Evolutionary conservation across 805 yeast species (phyloP).

Genomic region (Ogataea polymorpha): DNA sequence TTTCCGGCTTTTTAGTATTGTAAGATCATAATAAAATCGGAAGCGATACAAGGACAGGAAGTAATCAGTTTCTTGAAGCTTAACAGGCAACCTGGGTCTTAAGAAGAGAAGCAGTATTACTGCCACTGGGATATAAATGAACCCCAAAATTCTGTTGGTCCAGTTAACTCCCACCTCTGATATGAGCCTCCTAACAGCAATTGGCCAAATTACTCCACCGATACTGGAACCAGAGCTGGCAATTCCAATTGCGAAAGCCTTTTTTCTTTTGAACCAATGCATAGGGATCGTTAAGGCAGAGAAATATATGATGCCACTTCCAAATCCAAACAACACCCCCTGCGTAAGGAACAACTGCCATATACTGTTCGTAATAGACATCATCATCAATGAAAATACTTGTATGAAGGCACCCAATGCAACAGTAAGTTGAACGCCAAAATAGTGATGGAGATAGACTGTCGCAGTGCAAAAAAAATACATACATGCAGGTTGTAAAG

Average conservation of each 20-base stretch:
- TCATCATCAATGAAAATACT: conserved; percentile 47
- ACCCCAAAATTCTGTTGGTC: background rate
- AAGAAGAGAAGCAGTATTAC: background rate
- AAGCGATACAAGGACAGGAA: background rate
- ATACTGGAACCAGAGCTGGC: conserved; percentile 46
- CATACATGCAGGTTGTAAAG: conserved; percentile 43
- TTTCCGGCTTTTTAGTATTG: background rate
- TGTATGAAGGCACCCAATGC: conserved; percentile 42
- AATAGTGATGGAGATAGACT: conserved; percentile 24
- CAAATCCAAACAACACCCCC: conserved; percentile 58
- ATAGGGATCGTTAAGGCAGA: conserved; percentile 59
- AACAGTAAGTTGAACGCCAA: conserved; percentile 24
- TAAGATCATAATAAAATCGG: background rate
- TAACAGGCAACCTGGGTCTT: background rate
- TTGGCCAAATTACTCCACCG: conserved; percentile 47
- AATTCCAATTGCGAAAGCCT: conserved; percentile 23
- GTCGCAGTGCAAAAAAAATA: conserved; percentile 47
- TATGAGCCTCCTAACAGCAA: conserved; percentile 43
- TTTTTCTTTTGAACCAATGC: conserved; percentile 27
- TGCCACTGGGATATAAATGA: background rate
- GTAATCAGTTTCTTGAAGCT: background rate
- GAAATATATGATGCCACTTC: conserved; percentile 50
- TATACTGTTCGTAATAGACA: conserved; percentile 48
- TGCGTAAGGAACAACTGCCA: conserved; percentile 70
- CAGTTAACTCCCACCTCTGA: conserved; percentile 31